Base-by-base conservation (phyloP, 768 basidiomycete genomes). In the Clitopilus hobsonii region DNA sequence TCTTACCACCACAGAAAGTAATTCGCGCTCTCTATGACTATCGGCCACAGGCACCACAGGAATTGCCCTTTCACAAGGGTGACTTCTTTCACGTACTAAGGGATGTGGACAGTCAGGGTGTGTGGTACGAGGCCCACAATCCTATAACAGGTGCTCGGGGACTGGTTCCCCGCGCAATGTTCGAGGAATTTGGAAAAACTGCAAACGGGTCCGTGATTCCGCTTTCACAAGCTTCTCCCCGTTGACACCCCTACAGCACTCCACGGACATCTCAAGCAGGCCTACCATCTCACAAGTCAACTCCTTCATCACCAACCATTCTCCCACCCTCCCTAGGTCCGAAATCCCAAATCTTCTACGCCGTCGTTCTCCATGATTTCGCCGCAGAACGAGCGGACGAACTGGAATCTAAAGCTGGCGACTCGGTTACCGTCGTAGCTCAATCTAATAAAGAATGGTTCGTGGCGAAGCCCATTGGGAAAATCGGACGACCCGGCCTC, bases 371-470 rank as follows among this genome's bases (percentile, higher is more conserved):
- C 58, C 96, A 98, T 65, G 95, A 98, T 65, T 99, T 99, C 62
- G 69, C 76, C 11, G 95, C 97, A n/a, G 97, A 99, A 70, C 83
- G 97, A 45, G 82, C 91, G 3, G 97, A 99, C 67, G 97, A 99
- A 65, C 84, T 99, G 47, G 95, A 96, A 57, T 96, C 96, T 1
- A 94, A 89, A 64, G 83, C 87, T 0, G 96, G 95, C 29, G 97
- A 99, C 64, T 81, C 91, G 6, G 91, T 99, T 66, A 90, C 95
- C 16, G 93, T 99, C 57, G 97, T 98, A 54, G 97, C 97, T 0
- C 97, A 98, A 69, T 98, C 95, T n/a, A 99, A 98, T 66, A 92
- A 94, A 60, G 97, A 99, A 69, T 99, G 97, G 97, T 98, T 98
- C 69, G 97, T 99, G 49, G 97, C 97, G 24, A 99, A 99, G 71